These are phyloP conservation scores for Scheffersomyces quercinus DNA, from an alignment of 1,139 yeast genomes.

Conservation along the genomic window DNA sequence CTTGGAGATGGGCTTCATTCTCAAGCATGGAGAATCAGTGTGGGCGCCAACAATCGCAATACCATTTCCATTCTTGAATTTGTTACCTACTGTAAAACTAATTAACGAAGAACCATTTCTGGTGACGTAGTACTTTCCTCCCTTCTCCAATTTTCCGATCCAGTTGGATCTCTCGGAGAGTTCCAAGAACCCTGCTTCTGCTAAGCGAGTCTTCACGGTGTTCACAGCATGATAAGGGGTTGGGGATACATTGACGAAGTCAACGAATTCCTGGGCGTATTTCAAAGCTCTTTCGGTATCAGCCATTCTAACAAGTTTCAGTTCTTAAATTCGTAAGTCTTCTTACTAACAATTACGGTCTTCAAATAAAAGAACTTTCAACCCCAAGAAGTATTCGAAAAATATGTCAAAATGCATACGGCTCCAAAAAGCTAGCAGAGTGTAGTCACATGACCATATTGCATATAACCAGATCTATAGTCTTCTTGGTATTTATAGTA, in stretches of 20 bases:
- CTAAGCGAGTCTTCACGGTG: slow-evolving; percentile 54
- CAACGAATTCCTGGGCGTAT: slow-evolving; percentile 62
- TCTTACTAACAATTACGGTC: no score
- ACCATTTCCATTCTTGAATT: slow-evolving; percentile 80
- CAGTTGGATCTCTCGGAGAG: slow-evolving; percentile 75
- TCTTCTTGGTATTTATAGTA: no score
- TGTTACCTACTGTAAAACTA: slow-evolving; percentile 79
- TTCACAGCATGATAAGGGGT: slow-evolving; percentile 94
- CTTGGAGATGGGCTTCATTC: slow-evolving; percentile 88
- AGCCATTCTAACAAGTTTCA: no score
- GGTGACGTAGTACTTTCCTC: slow-evolving; percentile 75
- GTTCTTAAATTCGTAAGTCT: no score
- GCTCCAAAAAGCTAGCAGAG: no score
- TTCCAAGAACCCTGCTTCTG: slow-evolving; percentile 67
- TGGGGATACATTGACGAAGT: slow-evolving; percentile 82
- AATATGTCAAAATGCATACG: no score
- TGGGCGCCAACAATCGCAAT: slow-evolving; percentile 91
- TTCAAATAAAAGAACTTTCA: no score
- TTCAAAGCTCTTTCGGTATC: slow-evolving; percentile 16
- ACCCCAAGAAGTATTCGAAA: no score
- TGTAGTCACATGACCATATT: no score
- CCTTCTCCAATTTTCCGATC: slow-evolving; percentile 55
- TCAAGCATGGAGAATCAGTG: slow-evolving; percentile 90
- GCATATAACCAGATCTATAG: no score
- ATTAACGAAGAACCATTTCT: slow-evolving; percentile 86